Evolutionary conservation across 2,329 filamentous ascomycete genomes (phyloP).

Genomic region (Claviceps capensis): DNA sequence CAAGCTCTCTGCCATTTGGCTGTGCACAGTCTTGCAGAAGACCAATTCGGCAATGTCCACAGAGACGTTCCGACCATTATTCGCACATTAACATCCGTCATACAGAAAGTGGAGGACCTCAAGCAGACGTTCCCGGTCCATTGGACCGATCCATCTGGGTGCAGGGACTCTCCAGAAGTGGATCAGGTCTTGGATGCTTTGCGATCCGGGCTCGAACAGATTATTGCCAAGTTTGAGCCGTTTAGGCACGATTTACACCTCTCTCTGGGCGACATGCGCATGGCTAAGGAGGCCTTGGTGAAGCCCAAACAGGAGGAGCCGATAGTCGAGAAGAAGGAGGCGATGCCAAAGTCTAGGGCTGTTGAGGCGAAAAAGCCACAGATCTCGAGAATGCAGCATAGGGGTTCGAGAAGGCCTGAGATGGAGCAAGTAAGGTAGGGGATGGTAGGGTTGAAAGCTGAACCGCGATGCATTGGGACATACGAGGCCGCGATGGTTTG

Average conservation of each 20-base stretch:
- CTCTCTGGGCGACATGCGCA: constrained; percentile 53
- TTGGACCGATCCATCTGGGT: constrained; percentile 63
- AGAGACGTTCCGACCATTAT: constrained; percentile 64
- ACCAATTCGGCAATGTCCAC: constrained; percentile 77
- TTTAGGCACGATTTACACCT: constrained; percentile 61
- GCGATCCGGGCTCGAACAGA: constrained; percentile 47
- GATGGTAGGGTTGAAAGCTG: neutral
- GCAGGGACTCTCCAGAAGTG: constrained; percentile 48
- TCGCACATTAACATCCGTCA: constrained; percentile 54
- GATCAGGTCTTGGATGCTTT: constrained; percentile 53
- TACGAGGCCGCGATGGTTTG: too few relatives aligned
- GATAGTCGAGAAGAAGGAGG: constrained; percentile 13
- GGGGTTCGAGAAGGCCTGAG: constrained; percentile 11
- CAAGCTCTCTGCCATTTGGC: constrained; percentile 56
- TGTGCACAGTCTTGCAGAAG: constrained; percentile 62
- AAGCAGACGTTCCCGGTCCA: constrained; percentile 45
- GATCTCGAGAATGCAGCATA: constrained; percentile 9
- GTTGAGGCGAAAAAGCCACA: constrained; percentile 12
- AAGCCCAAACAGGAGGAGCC: constrained; percentile 9
- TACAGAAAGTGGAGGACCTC: constrained; percentile 57
- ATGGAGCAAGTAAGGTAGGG: constrained; percentile 17
- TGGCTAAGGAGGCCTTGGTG: constrained; percentile 53
- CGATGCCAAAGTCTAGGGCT: constrained; percentile 15
- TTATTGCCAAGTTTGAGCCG: constrained; percentile 59
- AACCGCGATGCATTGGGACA: neutral